Conservation (phyloP, 2,329 filamentous ascomycete genomes). For the Claviceps sorghi region DNA sequence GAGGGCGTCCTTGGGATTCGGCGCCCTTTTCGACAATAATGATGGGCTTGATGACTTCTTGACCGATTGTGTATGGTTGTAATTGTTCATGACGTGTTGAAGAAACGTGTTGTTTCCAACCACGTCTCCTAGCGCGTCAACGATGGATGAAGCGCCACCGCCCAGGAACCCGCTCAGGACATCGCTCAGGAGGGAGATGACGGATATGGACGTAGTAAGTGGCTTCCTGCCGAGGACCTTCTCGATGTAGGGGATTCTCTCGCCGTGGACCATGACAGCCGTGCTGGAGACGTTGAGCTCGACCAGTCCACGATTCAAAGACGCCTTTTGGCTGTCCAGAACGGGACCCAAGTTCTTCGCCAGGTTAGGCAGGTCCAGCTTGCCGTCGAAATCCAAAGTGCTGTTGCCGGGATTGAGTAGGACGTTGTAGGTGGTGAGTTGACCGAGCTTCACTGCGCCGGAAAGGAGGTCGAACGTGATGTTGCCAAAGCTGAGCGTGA, state of each 20-base stretch:
- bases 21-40: not conserved
- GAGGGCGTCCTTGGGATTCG: conserved; percentile 3
- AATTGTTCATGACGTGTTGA: conserved; percentile 22
- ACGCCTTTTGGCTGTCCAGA: conserved; percentile 20
- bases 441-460: conserved; percentile 25
- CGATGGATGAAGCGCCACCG: conserved; percentile 14
- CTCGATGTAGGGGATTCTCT: conserved; percentile 30
- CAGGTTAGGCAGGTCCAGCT: conserved; percentile 25
- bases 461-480: conserved; percentile 29
- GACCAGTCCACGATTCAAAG: conserved; percentile 25
- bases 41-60: not conserved
- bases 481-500: conserved; percentile 30
- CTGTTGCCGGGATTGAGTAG: conserved; percentile 29
- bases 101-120: conserved; percentile 26
- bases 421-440: conserved; percentile 24
- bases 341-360: conserved; percentile 27
- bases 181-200: conserved; percentile 24
- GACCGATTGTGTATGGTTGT: conserved; percentile 12
- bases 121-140: conserved; percentile 21
- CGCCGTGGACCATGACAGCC: conserved; percentile 24
- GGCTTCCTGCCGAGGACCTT: conserved; percentile 25
- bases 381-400: conserved; percentile 23
- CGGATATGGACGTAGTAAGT: conserved; percentile 21
- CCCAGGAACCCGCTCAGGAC: conserved; percentile 22
- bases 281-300: conserved; percentile 28